Conservation (phyloP, 768 basidiomycete species). For the Pleurotus tuber-regium region DNA sequence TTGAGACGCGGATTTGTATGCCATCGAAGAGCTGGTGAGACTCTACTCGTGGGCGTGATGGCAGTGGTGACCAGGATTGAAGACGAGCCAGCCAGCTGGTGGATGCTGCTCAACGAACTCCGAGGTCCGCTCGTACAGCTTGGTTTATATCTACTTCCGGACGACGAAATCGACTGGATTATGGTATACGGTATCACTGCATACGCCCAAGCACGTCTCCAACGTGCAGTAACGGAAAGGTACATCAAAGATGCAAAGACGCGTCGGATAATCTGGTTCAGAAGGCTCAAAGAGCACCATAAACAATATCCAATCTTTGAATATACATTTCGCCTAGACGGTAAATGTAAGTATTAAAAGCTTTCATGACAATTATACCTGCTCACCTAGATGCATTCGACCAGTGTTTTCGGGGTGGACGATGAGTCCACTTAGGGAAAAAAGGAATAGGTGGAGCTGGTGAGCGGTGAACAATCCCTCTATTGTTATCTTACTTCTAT, state of each 20-base stretch:
- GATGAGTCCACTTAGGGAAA: background rate
- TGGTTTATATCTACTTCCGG: background rate
- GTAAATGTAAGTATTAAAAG: background rate
- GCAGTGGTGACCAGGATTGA: conserved; percentile 1
- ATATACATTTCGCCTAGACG: background rate
- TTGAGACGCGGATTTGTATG: background rate
- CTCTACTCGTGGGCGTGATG: background rate
- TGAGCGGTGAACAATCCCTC: too few relatives aligned
- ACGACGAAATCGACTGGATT: conserved; percentile 6
- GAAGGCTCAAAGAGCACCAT: conserved; percentile 4
- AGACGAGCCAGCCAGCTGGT: conserved; percentile 6
- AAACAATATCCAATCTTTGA: conserved; percentile 1
- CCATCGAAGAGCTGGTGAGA: background rate
- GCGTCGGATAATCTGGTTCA: conserved; percentile 6
- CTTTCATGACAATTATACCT: background rate
- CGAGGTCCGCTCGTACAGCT: background rate
- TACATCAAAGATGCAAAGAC: conserved; percentile 7
- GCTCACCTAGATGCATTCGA: too few relatives aligned
- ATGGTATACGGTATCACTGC: conserved; percentile 2
- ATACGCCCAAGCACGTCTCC: conserved; percentile 1
- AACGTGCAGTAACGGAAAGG: conserved; percentile 3
- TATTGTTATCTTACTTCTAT: too few relatives aligned
- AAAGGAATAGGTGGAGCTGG: background rate
- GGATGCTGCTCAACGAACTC: conserved; percentile 6
- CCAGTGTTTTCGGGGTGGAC: conserved; percentile 2